Evolutionary conservation across 2,329 filamentous ascomycete genomes (phyloP), one percentile per base, ranked within the genome.

Genomic region (Cryphonectria japonica): DNA sequence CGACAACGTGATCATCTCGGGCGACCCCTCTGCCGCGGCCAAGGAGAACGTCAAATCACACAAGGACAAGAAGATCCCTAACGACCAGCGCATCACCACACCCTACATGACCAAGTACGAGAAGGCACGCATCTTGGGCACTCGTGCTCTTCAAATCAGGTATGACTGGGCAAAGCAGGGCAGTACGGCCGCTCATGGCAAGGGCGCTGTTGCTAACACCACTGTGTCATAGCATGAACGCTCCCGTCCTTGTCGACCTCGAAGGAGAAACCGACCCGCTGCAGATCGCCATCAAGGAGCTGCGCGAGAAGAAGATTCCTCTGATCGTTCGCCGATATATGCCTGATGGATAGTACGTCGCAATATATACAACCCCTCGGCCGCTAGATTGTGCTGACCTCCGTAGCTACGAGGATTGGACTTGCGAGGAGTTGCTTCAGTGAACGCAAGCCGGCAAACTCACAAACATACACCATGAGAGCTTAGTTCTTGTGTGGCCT

Each of bases 71-170:
- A 97, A 94, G 84, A 95, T 99, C 66, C 88, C 94, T 70, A 93
- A 93, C 76, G 93, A 95, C 75, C 89, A 97, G 83, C 90, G 96
- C 77, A 92, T 89, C 34, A 99, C 96, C 11, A 99, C 96, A 39
- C 96, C 95, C 2, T 99, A 98, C 84, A 97, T 99, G 95, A 99
- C 96, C 76, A 99, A 99, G 85, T 99, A 99, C 83, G 96, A 99
- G 86, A 89, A 91, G 77, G 96, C 96, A 74, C 91, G 96, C 79
- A 95, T 99, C 72, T 84, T 99, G 74, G 96, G 96, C 64, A 98
- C 96, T 57, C 88, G 96, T 75, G 96, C 96, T 57, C 83, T 98
- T 79, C 96, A 99, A 83, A 98, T 99, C 79, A 98, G 94, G 94
- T 97, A 82, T 69, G 89, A 76, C 19, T 37, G 54, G n/a, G 61